Base-by-base conservation (phyloP, 2,329 filamentous ascomycete species). In the Macrophomina phaseolina region DNA sequence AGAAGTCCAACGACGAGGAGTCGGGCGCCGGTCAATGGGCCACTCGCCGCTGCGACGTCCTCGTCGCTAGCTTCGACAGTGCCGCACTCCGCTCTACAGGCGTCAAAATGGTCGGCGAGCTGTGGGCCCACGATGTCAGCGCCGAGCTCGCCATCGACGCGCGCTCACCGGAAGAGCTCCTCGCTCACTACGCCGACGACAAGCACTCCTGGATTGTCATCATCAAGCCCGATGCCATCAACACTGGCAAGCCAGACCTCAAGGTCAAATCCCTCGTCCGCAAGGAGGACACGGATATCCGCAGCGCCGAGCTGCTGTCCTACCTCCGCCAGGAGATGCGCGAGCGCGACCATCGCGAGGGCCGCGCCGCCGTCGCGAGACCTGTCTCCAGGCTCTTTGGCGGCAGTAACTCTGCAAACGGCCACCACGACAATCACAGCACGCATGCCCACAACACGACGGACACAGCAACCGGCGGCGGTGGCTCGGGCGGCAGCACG, bases 171-270 rank as follows among this genome's bases (percentile, higher is more conserved):
- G 93, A 97, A 81, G 92, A 95, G 69, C 82, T 97, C 11, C 83
- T 92, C 14, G 87, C 89, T 34, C 89, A 89, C 73, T 91, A 96
- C 73, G 86, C 90, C 14, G 91, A 93, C 66, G 90, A 93, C 71
- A 85, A 85, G 34, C 91, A 97, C 77, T 90, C 87, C 32, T 98
- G 94, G 92, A 88, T 97, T 68, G 87, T 97, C 45, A 91, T 96
- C 69, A 89, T 97, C 73, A 97, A 97, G 76, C 90, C 91, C 87
- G 79, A 89, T 79, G 73, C 89, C 82, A 80, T 84, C 60, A 77
- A 73, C 5, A 77, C 74, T 14, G 79, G 83, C 48, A 84, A 85
- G 62, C 84, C 84, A 2, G 80, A 80, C 38, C 80, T 96, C 56
- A 97, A 96, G 79, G 86, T 97, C 70, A 92, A 91, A 75, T 92